A percentile compares a stretch with the other conserved stretches of the same genome.
These are phyloP conservation scores for Thyridium curvatum DNA, from an alignment of 2,329 filamentous ascomycete genomes.

Conservation along the genomic window DNA sequence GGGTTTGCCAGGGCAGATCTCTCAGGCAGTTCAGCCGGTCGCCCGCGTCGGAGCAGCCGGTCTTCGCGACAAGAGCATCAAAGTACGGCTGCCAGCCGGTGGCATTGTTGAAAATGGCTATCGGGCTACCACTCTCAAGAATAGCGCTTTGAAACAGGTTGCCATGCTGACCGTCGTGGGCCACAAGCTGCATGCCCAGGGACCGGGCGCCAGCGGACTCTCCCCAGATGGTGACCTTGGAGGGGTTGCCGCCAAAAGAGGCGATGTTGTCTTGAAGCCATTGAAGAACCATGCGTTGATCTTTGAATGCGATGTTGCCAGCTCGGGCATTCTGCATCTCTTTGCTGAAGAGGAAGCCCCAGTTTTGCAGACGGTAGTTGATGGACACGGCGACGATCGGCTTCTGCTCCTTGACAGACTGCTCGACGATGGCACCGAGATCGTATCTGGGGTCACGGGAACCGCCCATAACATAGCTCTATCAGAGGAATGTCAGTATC, in stretches of 20 bases:
- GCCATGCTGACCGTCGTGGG: conserved; percentile 44
- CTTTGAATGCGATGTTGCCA: conserved; percentile 43
- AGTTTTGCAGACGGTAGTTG: conserved; percentile 41
- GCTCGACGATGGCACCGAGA: conserved; percentile 48
- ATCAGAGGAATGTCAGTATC: too few relatives aligned
- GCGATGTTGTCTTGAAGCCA: conserved; percentile 46
- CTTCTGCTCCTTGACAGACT: conserved; percentile 32
- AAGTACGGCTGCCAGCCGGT: conserved; percentile 10
- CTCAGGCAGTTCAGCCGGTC: conserved; percentile 24
- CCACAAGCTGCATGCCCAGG: conserved; percentile 42
- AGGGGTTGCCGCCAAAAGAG: conserved; percentile 39
- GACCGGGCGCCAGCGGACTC: conserved; percentile 46
- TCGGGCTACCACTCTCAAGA: neutral
- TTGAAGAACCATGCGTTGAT: conserved; percentile 41
- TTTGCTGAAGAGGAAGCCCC: conserved; percentile 44
- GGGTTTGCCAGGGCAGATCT: conserved; percentile 19
- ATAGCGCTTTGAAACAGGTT: conserved; percentile 47
- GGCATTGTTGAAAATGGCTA: conserved; percentile 5
- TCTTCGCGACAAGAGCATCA: conserved; percentile 8
- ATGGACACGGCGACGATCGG: conserved; percentile 39
- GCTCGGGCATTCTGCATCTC: conserved; percentile 34
- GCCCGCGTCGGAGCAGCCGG: conserved; percentile 3
- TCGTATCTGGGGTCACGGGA: conserved; percentile 47
- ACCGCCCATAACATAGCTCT: conserved; percentile 21
- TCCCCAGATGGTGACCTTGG: conserved; percentile 45